phyloP scores from a whole-genome alignment of 208 protist genomes.

The Balamuthia mandrillaris region DNA sequence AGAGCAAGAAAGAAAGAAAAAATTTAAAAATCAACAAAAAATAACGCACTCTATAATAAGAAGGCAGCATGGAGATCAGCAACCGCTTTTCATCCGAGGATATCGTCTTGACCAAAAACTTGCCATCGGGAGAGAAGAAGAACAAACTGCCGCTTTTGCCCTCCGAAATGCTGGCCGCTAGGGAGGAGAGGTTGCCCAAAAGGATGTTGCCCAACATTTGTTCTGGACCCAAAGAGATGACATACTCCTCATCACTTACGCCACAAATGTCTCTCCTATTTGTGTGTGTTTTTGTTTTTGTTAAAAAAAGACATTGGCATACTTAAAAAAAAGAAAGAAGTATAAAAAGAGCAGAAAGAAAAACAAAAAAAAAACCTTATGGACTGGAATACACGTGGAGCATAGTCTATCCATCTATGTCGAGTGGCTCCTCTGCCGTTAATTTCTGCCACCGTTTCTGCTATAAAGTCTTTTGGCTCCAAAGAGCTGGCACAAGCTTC shows the following conservation, averaged over 20 bases:
- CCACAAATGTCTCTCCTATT: too few species aligned
- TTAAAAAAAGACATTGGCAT: too few species aligned
- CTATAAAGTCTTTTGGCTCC: neutral
- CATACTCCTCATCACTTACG: neutral
- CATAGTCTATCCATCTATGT: neutral
- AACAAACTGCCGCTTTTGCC: slow-evolving; percentile 1
- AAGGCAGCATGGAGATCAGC: neutral
- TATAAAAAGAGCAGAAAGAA: too few species aligned
- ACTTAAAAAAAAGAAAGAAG: too few species aligned
- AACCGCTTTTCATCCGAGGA: neutral
- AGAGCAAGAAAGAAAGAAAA: too few species aligned
- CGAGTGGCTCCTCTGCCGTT: neutral
- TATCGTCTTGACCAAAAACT: neutral
- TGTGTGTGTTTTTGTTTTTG: too few species aligned
- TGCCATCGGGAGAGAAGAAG: neutral
- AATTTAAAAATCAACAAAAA: too few species aligned
- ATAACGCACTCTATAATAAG: neutral
- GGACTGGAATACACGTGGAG: neutral
- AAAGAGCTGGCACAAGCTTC: neutral
- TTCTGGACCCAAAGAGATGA: neutral
- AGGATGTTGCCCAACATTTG: slow-evolving; percentile 7
- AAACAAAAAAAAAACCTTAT: too few species aligned
- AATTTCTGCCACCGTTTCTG: neutral
- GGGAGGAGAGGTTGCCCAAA: neutral
- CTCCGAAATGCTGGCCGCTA: neutral